phyloP scores from a whole-genome alignment of 1,284 basidiomycete genomes.

The Sporisorium scitamineum region DNA sequence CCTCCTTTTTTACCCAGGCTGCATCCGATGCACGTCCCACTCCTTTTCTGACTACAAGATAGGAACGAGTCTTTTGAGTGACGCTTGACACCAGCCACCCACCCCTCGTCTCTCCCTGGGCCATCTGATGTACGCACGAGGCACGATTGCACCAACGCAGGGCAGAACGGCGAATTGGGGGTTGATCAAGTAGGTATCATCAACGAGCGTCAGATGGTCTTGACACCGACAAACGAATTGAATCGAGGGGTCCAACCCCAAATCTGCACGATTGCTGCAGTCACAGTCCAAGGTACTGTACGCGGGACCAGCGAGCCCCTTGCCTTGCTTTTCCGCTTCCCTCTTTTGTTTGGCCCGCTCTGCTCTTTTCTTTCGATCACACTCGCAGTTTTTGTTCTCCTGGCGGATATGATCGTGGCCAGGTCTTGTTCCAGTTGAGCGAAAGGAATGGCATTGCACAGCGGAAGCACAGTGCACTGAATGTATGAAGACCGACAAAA shows the following conservation, averaged over 20 bases:
- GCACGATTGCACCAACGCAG: slow-evolving; percentile 3
- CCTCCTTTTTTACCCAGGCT: not conserved
- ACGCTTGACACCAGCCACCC: not conserved
- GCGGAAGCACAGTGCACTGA: not conserved
- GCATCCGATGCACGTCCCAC: not conserved
- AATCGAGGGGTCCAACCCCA: slow-evolving; percentile 6
- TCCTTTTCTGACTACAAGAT: not conserved
- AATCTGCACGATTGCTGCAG: not conserved
- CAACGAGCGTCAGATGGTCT: too few species aligned
- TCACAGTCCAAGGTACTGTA: not conserved
- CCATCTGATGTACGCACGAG: too few species aligned
- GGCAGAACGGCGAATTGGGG: not conserved
- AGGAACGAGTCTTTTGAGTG: too few species aligned
- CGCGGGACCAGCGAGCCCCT: not conserved
- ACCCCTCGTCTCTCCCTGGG: too few species aligned
- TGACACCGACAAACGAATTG: not conserved
- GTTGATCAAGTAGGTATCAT: not conserved
- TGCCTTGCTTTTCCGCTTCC: not conserved
- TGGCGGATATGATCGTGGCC: too few species aligned
- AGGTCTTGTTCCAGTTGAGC: too few species aligned
- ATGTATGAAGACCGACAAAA: too few species aligned
- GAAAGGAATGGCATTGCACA: too few species aligned
- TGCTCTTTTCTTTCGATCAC: too few species aligned
- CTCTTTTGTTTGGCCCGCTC: too few species aligned
- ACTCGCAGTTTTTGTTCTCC: too few species aligned